Evolutionary conservation across 2,329 filamentous ascomycete species (phyloP).

Genomic region (Cladosporium sp.): DNA sequence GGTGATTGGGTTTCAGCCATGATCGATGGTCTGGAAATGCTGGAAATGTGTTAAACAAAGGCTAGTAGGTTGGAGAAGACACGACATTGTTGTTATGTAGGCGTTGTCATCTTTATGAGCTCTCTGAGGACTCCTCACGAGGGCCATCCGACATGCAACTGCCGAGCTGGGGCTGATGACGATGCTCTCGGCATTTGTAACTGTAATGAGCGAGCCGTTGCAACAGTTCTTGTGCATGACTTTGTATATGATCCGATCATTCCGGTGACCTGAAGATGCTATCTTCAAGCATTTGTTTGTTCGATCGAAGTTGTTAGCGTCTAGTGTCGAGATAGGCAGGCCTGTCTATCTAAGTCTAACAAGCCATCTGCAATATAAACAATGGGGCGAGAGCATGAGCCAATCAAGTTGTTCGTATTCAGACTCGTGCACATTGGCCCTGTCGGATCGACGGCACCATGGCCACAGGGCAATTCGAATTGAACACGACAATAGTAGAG

Average conservation of each 20-base stretch:
- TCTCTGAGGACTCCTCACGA: slow-evolving; percentile 5
- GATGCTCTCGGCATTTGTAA: slow-evolving; percentile 12
- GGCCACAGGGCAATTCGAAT: neutral
- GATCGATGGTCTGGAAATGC: slow-evolving; percentile 1
- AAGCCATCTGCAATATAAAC: neutral
- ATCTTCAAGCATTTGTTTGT: neutral
- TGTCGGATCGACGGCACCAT: neutral
- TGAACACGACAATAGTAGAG: neutral
- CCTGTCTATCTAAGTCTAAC: neutral
- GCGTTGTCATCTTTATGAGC: neutral
- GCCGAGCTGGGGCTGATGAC: slow-evolving; percentile 12
- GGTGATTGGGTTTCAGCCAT: slow-evolving; percentile 29
- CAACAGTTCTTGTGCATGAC: neutral
- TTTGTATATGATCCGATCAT: neutral
- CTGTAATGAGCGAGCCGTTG: neutral
- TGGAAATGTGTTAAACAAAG: slow-evolving; percentile 17
- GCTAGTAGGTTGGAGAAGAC: neutral
- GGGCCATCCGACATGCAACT: neutral
- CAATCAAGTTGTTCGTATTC: neutral
- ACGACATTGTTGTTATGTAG: slow-evolving; percentile 3
- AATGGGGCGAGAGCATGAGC: neutral
- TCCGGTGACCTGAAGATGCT: neutral
- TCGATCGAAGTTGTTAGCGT: neutral
- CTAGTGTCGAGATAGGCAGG: neutral
- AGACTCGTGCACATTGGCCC: neutral